These are phyloP conservation scores for Lotus japonicus DNA, from an alignment of 306 rosid genomes.

Conservation along the genomic window DNA sequence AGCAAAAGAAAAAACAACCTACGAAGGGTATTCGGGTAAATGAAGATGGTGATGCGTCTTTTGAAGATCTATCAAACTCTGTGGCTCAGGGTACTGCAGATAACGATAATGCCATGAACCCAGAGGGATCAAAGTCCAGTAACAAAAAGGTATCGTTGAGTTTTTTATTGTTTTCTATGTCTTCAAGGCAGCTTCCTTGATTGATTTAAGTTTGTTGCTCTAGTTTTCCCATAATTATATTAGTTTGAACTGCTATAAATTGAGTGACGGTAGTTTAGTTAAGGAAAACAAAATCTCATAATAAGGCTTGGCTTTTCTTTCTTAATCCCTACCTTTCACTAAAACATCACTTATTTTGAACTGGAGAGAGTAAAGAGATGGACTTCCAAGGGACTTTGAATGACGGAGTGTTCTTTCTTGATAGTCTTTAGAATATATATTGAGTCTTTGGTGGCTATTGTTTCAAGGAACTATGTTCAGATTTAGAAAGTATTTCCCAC, in stretches of 20 bases:
- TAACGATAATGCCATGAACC: constrained; percentile 43
- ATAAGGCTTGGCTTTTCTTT: neutral
- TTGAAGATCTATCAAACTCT: constrained; percentile 61
- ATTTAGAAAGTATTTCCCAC: neutral
- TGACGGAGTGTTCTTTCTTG: neutral
- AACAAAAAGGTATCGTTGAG: constrained; percentile 61
- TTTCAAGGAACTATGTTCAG: neutral
- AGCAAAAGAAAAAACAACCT: constrained; percentile 68
- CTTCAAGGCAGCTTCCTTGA: neutral
- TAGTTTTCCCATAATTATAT: neutral
- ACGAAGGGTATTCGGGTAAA: constrained; percentile 68
- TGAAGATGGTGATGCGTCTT: constrained; percentile 90
- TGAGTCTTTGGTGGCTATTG: neutral
- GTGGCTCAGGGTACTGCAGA: constrained; percentile 47
- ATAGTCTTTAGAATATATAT: neutral
- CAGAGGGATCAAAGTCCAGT: constrained; percentile 57
- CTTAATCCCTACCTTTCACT: neutral
- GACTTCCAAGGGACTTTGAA: neutral
- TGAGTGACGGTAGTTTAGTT: neutral
- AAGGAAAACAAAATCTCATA: neutral
- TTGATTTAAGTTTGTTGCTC: neutral
- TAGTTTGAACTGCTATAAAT: neutral
- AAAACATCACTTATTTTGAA: neutral
- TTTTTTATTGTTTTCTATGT: neutral
- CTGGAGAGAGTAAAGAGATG: neutral